Percentiles rank a stretch among this genome's conserved stretches.
Evolutionary conservation across 2,329 filamentous ascomycete genomes (phyloP).

Genomic region (Aspergillus ochraceoroseus): DNA sequence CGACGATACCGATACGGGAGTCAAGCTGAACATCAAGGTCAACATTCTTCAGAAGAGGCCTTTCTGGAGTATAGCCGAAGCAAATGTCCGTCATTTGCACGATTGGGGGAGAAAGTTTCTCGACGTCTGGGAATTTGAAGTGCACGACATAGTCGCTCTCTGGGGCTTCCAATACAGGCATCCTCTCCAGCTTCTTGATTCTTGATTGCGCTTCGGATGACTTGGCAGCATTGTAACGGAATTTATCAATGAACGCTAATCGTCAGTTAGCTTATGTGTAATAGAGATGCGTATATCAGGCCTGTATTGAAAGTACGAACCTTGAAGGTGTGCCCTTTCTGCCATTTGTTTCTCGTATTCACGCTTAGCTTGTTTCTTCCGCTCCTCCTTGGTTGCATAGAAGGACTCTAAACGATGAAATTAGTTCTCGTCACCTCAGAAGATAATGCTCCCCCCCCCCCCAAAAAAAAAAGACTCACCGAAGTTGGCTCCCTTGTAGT

Average conservation of each 20-base stretch:
- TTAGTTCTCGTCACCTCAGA: neutral
- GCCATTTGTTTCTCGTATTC: conserved; percentile 99
- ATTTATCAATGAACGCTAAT: conserved; percentile 93
- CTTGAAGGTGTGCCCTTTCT: conserved; percentile 83
- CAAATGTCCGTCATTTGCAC: conserved; percentile 92
- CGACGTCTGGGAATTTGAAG: conserved; percentile 95
- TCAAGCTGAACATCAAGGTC: conserved; percentile 97
- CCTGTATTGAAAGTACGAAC: conserved; percentile 28
- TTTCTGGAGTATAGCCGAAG: conserved; percentile 81
- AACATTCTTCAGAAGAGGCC: conserved; percentile 73
- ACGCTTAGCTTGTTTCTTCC: conserved; percentile 90
- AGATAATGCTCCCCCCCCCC: too few species aligned
- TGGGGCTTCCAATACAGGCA: conserved; percentile 84
- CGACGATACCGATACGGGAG: conserved; percentile 97
- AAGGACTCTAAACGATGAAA: conserved; percentile 69
- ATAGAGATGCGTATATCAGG: too few species aligned
- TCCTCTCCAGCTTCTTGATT: conserved; percentile 98
- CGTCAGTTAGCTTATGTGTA: neutral
- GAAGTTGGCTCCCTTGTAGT: conserved; percentile 97
- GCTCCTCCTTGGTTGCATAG: conserved; percentile 95
- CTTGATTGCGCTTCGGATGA: conserved; percentile 96
- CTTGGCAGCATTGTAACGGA: conserved; percentile 98
- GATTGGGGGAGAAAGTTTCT: conserved; percentile 95
- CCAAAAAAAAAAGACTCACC: conserved; percentile 38
- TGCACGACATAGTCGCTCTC: conserved; percentile 94